Percentiles rank a stretch among this genome's conserved stretches.
Evolutionary conservation across 257 asterid genomes (phyloP).

Genomic region (Nicotiana noctiflora): DNA sequence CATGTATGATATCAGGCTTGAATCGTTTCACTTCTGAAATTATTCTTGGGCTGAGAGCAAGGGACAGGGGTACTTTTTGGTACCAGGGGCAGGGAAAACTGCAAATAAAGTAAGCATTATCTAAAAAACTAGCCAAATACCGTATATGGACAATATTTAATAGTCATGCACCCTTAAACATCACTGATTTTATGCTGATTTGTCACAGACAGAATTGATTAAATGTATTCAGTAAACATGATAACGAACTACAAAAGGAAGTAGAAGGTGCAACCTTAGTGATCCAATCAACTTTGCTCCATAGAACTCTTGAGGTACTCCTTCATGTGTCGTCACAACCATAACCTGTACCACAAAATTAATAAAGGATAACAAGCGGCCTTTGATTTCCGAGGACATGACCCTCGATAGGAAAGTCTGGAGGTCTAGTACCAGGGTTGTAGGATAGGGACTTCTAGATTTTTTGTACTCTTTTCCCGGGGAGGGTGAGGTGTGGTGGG

Average conservation of each 20-base stretch:
- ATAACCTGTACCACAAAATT: constrained; percentile 52
- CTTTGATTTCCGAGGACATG: too few relatives aligned
- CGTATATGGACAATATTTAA: background rate
- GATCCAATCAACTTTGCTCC: constrained; percentile 97
- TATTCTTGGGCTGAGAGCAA: constrained; percentile 98
- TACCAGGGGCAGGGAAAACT: constrained; percentile 97
- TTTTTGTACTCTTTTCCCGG: too few relatives aligned
- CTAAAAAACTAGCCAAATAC: background rate
- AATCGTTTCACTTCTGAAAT: constrained; percentile 84
- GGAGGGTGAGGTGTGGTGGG: too few relatives aligned
- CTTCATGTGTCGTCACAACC: constrained; percentile 99
- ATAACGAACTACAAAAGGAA: background rate
- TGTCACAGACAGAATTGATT: background rate
- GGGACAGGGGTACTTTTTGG: constrained; percentile 83
- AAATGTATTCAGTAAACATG: background rate
- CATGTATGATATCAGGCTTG: constrained; percentile 97
- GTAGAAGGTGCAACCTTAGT: constrained; percentile 42
- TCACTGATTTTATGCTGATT: background rate
- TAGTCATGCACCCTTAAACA: background rate
- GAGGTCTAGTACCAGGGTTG: too few relatives aligned
- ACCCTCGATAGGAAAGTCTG: too few relatives aligned
- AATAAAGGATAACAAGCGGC: constrained; percentile 8
- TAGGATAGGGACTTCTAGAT: too few relatives aligned
- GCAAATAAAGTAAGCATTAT: constrained; percentile 21
- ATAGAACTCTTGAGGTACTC: constrained; percentile 89